These are phyloP conservation scores for Suillus subaureus DNA, from an alignment of 768 basidiomycete species.

Conservation along the genomic window DNA sequence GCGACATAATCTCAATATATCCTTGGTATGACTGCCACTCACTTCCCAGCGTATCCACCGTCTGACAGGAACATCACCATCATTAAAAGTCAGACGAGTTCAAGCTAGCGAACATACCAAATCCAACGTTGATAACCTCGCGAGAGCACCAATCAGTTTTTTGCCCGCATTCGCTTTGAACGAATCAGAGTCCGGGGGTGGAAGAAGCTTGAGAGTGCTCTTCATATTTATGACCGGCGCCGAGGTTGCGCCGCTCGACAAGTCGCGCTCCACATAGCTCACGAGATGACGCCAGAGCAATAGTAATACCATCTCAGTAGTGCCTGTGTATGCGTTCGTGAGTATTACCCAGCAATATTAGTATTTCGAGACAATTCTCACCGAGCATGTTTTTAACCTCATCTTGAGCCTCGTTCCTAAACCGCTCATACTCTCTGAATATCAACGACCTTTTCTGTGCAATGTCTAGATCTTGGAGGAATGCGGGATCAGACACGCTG, in stretches of 20 bases:
- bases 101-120: constrained; percentile 38
- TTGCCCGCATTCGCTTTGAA: constrained; percentile 61
- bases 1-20: constrained; percentile 77
- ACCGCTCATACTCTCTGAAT: constrained; percentile 58
- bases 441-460: constrained; percentile 69
- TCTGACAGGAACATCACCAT: constrained; percentile 35
- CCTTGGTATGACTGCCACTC: constrained; percentile 66
- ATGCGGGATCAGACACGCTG: constrained; percentile 48
- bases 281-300: constrained; percentile 81
- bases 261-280: constrained; percentile 53
- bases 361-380: constrained; percentile 32
- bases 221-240: constrained; percentile 38
- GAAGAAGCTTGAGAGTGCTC: constrained; percentile 55
- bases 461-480: constrained; percentile 69
- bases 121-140: constrained; percentile 55
- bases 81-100: constrained; percentile 20
- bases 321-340: constrained; percentile 41
- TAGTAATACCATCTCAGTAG: constrained; percentile 77
- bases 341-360: background rate
- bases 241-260: constrained; percentile 9
- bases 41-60: constrained; percentile 44
- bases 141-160: constrained; percentile 56
- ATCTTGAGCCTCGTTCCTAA: constrained; percentile 40
- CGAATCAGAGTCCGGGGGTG: constrained; percentile 55
- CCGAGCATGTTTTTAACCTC: constrained; percentile 60